A percentile compares a stretch with the other conserved stretches of the same genome.
Conservation (phyloP, 108 stramenopile genomes). For the Nitzschia sp. region DNA sequence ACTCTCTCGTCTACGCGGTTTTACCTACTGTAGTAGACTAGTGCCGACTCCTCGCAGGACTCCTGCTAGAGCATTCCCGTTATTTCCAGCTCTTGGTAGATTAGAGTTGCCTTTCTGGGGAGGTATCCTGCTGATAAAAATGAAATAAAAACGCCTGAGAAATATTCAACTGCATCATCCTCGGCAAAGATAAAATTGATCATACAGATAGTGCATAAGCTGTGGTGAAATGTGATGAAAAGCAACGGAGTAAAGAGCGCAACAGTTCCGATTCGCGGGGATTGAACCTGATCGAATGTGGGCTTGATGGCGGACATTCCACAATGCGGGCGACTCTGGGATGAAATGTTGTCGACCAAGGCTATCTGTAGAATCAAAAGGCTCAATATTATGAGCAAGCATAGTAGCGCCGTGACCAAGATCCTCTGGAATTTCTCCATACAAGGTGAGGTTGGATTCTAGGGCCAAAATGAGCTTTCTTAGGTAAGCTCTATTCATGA, state of each 20-base stretch:
- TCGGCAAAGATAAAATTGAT: constrained; percentile 9
- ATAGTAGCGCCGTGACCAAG: constrained; percentile 3
- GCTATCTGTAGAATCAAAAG: neutral
- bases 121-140: no score
- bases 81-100: no score
- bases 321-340: constrained; percentile 4
- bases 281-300: constrained; percentile 1
- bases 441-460: neutral
- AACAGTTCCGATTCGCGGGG: neutral
- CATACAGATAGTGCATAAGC: neutral
- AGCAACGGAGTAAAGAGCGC: neutral
- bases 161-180: neutral
- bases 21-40: no score
- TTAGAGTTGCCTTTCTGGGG: no score
- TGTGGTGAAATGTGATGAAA: constrained; percentile 8
- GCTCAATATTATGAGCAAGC: neutral
- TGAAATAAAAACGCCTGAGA: no score
- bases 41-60: no score
- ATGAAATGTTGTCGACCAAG: constrained; percentile 9
- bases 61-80: no score
- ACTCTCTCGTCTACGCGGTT: no score
- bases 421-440: constrained; percentile 11
- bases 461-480: neutral
- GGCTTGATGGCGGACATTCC: constrained; percentile 6
- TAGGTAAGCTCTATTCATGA: constrained; percentile 5